Evolutionary conservation across 2,329 filamentous ascomycete species (phyloP).

Genomic region (Pseudomassariella vexata): DNA sequence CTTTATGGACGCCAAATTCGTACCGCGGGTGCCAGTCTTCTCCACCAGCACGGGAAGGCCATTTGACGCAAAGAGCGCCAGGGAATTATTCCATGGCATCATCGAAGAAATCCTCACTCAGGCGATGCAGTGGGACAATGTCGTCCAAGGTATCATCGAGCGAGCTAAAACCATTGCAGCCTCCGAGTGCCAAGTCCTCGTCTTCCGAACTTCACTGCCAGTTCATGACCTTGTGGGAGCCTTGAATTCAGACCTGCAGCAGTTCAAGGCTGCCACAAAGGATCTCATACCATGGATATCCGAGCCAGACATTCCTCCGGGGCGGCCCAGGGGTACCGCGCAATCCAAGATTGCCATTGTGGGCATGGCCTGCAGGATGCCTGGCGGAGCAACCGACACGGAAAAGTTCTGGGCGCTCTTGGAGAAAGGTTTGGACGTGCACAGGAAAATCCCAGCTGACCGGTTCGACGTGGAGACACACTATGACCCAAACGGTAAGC

Average conservation of each 20-base stretch:
- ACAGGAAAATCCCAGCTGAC: slow-evolving; percentile 30
- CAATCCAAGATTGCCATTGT: slow-evolving; percentile 61
- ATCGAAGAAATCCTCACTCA: slow-evolving; percentile 24
- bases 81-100: slow-evolving; percentile 18
- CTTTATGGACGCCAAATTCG: neutral
- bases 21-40: slow-evolving; percentile 20
- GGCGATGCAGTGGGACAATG: slow-evolving; percentile 22
- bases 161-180: slow-evolving; percentile 9
- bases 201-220: slow-evolving; percentile 22
- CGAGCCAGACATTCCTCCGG: neutral
- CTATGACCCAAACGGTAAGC: slow-evolving; percentile 53
- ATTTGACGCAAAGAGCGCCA: slow-evolving; percentile 17
- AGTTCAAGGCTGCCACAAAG: neutral
- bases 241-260: slow-evolving; percentile 10
- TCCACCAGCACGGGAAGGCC: slow-evolving; percentile 24
- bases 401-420: slow-evolving; percentile 59
- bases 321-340: slow-evolving; percentile 3
- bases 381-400: slow-evolving; percentile 50
- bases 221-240: slow-evolving; percentile 18
- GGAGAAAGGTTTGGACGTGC: slow-evolving; percentile 56
- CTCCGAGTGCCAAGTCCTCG: slow-evolving; percentile 13
- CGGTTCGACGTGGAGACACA: slow-evolving; percentile 5
- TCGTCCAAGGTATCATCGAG: slow-evolving; percentile 17
- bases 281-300: slow-evolving; percentile 17
- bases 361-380: slow-evolving; percentile 59